Conservation (phyloP, 1,139 yeast genomes). For the Saccharomycopsis crataegensis region DNA sequence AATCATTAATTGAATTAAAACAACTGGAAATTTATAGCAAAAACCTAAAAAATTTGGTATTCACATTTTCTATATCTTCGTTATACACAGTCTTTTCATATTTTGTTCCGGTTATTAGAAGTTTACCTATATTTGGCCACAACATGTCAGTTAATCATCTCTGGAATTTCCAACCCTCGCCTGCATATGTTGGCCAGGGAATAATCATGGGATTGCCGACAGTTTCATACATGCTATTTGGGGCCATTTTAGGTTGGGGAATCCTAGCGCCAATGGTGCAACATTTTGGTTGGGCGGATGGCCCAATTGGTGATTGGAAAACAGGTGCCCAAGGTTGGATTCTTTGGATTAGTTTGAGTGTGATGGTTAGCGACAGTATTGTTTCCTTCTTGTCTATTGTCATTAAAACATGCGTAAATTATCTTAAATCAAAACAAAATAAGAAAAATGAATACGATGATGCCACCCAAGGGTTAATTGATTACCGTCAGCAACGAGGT, state of each 20-base stretch:
- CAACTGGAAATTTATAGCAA: constrained; percentile 36
- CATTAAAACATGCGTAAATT: constrained; percentile 33
- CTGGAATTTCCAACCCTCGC: constrained; percentile 92
- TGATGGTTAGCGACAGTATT: constrained; percentile 88
- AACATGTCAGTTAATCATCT: constrained; percentile 57
- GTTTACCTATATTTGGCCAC: constrained; percentile 70
- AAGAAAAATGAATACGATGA: not conserved
- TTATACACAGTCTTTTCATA: constrained; percentile 63
- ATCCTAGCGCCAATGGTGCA: constrained; percentile 76
- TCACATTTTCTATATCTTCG: constrained; percentile 66
- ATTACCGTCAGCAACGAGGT: not conserved
- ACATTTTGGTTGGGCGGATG: constrained; percentile 65
- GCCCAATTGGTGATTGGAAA: constrained; percentile 86
- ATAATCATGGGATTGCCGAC: constrained; percentile 95
- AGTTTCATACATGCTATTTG: constrained; percentile 83
- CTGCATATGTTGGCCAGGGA: constrained; percentile 96
- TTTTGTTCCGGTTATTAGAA: constrained; percentile 62
- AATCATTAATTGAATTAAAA: constrained; percentile 23
- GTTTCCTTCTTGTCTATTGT: constrained; percentile 71
- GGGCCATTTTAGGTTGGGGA: constrained; percentile 89
- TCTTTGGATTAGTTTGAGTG: constrained; percentile 85
- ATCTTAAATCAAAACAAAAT: constrained; percentile 2
- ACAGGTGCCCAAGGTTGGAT: constrained; percentile 97
- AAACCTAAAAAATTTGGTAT: constrained; percentile 49
- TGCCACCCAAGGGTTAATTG: not conserved